Evolutionary conservation across 1,139 yeast genomes (phyloP).

Genomic region (Hansenula lynferdii): DNA sequence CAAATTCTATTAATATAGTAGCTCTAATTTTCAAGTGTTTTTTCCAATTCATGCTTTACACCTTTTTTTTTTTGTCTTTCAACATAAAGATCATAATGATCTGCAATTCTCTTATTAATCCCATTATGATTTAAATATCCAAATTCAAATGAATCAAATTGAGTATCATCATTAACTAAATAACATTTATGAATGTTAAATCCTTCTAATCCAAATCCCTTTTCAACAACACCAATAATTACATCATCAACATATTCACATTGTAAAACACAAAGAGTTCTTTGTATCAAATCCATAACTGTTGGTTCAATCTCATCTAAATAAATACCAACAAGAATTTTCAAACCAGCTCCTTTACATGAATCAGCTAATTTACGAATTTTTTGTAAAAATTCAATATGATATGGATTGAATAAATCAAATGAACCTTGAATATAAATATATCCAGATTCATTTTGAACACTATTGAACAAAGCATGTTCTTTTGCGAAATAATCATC

Average conservation of each 20-base stretch:
- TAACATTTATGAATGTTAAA: constrained; percentile 5
- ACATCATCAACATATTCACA: constrained; percentile 82
- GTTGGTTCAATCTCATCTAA: constrained; percentile 76
- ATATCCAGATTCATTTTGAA: constrained; percentile 22
- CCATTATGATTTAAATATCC: constrained; percentile 26
- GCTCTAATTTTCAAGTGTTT: too few relatives aligned
- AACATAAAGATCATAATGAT: constrained; percentile 24
- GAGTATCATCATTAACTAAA: constrained; percentile 10
- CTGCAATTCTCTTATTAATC: constrained; percentile 26
- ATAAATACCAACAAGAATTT: constrained; percentile 65
- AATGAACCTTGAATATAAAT: constrained; percentile 81
- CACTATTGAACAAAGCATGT: constrained; percentile 25
- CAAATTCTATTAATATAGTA: too few relatives aligned
- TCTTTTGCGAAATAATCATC: constrained; percentile 13
- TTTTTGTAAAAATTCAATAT: constrained; percentile 48
- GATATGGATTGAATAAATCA: constrained; percentile 93
- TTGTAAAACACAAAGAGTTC: constrained; percentile 83
- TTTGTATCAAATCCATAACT: constrained; percentile 82
- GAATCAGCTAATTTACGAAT: too few relatives aligned
- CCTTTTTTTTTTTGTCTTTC: constrained; percentile 32
- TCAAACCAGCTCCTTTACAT: constrained; percentile 27
- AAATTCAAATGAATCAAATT: constrained; percentile 23
- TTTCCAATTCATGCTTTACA: constrained; percentile 19
- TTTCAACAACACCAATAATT: constrained; percentile 22
- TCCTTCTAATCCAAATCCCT: background rate